Evolutionary conservation across 257 asterid species (phyloP), one percentile per base, ranked within the genome.

Genomic region (Coffea eugenioides): DNA sequence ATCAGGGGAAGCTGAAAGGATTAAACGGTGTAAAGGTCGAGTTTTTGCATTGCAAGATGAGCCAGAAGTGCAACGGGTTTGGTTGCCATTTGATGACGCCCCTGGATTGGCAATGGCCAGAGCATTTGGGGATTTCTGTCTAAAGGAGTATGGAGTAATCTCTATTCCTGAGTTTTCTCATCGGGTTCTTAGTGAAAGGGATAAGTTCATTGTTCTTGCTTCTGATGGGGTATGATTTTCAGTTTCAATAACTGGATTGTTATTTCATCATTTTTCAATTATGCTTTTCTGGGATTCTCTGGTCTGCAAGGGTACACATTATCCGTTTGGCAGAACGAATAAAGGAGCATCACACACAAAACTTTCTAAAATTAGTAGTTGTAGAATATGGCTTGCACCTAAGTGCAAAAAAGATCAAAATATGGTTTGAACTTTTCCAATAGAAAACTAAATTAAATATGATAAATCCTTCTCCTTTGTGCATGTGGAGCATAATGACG

Each of bases 61-160:
- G 88, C 99, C 99, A 43, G 99, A 95, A 85, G 99, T 95, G 82
- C 97, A 88, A 69, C 87, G 98, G 82, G 99, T 95, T 75, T 95
- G 99, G 99, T 89, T 95, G 73, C 99, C 99, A 41, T 95, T 91
- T 74, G 98, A 94, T 80, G 97, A 95, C 87, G 98, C 99, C 80
- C 99, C 99, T 10, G 99, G 99, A 36, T 89, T 95, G 80, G 99
- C 99, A 36, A 95, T 95, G 99, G 99, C 99, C 67, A 86, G 99
- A 78, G 99, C 99, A 21, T 95, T 95, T 84, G 99, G 99, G 34
- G 99, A 95, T 86, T 95, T 95, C 83, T 95, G 99, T 85, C 88
- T 95, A 88, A 95, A 95, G 90, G 99, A 93, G 69, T 95, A 93
- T 80, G 99, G 99, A 56, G 98, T 95, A 69, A 95, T 95, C 81